Evolutionary conservation across 2,329 filamentous ascomycete species (phyloP).

Genomic region (Colletotrichum incanum): DNA sequence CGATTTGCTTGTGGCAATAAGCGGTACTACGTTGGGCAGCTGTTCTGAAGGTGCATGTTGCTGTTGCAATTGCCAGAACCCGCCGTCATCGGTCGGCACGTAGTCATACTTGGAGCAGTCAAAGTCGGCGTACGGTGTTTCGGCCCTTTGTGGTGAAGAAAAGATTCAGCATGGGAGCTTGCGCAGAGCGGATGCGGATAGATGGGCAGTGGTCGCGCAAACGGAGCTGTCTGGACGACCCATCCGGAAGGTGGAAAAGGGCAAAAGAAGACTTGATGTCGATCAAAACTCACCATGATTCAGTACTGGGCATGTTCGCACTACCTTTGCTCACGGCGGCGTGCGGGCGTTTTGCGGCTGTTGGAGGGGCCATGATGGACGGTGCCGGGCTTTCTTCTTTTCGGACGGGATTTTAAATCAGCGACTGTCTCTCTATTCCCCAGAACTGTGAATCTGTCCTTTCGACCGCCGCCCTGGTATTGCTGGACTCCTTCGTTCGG

Average conservation of each 20-base stretch:
- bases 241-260: not conserved
- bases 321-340: slow-evolving; percentile 31
- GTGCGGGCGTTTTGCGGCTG: slow-evolving; percentile 38
- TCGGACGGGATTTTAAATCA: slow-evolving; percentile 20
- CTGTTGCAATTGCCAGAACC: slow-evolving; percentile 44
- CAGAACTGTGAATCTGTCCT: slow-evolving; percentile 35
- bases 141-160: slow-evolving; percentile 25
- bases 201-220: not conserved
- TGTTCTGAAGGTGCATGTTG: slow-evolving; percentile 33
- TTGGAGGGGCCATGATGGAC: slow-evolving; percentile 39
- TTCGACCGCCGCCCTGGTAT: slow-evolving; percentile 13
- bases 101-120: slow-evolving; percentile 45
- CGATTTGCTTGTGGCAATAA: slow-evolving; percentile 35
- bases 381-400: slow-evolving; percentile 29
- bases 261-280: not conserved
- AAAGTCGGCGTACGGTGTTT: slow-evolving; percentile 37
- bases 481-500: slow-evolving; percentile 22
- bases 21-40: slow-evolving; percentile 37
- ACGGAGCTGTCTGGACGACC: not conserved
- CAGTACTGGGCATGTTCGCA: slow-evolving; percentile 12
- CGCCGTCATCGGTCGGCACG: slow-evolving; percentile 41
- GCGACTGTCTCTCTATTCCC: slow-evolving; percentile 30
- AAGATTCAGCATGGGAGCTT: not conserved
- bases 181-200: not conserved
- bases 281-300: slow-evolving; percentile 15